phyloP scores from a whole-genome alignment of 139 green algal genomes.

The Chlorella sp. region DNA sequence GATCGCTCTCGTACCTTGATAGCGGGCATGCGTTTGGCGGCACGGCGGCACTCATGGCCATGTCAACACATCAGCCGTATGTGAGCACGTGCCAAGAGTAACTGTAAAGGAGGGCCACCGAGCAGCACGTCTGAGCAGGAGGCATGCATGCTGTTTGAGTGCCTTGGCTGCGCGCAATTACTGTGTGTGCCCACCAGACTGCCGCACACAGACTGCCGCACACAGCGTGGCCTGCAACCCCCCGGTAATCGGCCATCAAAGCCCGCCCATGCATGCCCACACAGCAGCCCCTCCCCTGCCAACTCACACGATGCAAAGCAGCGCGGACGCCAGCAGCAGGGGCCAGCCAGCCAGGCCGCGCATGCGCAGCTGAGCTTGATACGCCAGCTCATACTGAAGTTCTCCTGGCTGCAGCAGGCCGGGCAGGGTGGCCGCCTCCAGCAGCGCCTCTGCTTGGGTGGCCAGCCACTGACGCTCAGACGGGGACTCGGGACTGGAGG shows the following conservation, averaged over 20 bases:
- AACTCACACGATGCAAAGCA: not conserved
- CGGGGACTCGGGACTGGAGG: not conserved
- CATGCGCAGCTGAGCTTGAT: not conserved
- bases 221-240: no score
- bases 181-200: no score
- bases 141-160: no score
- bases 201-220: no score
- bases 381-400: conserved; percentile 1
- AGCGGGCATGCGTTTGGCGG: not conserved
- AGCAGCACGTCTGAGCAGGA: no score
- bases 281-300: no score
- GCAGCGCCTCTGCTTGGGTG: not conserved
- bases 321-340: not conserved
- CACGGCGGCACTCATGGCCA: not conserved
- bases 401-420: conserved; percentile 16
- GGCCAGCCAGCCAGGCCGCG: not conserved
- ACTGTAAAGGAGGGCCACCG: no score
- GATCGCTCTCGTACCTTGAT: no score
- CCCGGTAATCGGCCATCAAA: no score
- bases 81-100: conserved; percentile 22
- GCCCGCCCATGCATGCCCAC: no score
- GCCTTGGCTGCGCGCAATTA: no score
- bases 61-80: not conserved
- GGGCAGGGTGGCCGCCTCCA: not conserved
- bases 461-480: not conserved